Conservation (phyloP, 441 rosid genomes). For the Lepidium campestre region DNA sequence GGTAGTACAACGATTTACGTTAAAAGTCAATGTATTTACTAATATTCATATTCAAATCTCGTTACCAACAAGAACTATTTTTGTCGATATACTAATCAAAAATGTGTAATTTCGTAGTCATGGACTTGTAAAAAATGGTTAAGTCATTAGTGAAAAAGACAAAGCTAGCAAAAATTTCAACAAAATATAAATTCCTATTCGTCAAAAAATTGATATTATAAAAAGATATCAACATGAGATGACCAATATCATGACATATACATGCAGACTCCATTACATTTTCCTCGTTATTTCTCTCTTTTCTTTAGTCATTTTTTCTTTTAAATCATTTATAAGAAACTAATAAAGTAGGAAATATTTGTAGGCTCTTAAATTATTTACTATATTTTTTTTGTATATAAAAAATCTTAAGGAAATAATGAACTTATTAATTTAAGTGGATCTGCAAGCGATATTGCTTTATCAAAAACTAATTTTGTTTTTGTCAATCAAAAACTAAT, state of each 20-base stretch:
- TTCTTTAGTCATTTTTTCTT: not conserved
- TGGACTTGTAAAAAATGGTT: not conserved
- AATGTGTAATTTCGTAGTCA: too few relatives aligned
- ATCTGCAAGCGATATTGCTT: not conserved
- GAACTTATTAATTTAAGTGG: not conserved
- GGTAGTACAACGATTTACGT: not conserved
- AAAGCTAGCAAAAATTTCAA: not conserved
- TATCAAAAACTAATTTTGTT: not conserved
- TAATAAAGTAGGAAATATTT: not conserved
- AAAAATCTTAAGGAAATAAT: not conserved
- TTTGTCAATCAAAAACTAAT: not conserved
- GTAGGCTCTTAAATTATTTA: too few relatives aligned
- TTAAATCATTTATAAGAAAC: not conserved
- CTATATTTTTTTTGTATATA: too few relatives aligned
- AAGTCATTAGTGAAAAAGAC: constrained; percentile 2
- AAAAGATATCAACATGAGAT: constrained; percentile 8
- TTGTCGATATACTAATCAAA: not conserved
- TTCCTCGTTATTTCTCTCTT: not conserved
- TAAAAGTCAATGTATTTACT: not conserved
- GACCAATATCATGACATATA: not conserved
- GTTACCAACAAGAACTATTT: not conserved
- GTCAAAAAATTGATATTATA: constrained; percentile 8
- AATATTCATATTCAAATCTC: not conserved
- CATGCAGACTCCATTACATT: not conserved
- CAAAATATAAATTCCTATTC: not conserved